Conservation (phyloP, 1,284 basidiomycete genomes). For the Gomphus bonarii region DNA sequence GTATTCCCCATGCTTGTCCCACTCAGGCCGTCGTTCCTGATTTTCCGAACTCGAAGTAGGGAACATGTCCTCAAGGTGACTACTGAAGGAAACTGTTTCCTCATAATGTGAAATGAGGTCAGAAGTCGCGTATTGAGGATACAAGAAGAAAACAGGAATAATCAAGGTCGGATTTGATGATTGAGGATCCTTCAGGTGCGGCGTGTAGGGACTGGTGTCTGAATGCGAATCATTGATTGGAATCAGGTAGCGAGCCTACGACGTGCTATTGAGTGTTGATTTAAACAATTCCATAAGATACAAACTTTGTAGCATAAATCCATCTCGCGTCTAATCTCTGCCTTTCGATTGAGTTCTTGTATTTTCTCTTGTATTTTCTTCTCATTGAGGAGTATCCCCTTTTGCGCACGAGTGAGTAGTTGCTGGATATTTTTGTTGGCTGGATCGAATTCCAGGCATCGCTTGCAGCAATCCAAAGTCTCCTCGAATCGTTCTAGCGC, state of each 20-base stretch:
- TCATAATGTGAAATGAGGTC: constrained; percentile 84
- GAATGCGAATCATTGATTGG: constrained; percentile 48
- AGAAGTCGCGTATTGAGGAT: constrained; percentile 82
- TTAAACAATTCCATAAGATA: constrained; percentile 3
- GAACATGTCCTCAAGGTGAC: constrained; percentile 78
- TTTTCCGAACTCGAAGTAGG: constrained; percentile 30
- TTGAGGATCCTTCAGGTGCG: constrained; percentile 55
- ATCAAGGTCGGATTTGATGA: constrained; percentile 46
- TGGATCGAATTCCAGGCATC: constrained; percentile 51
- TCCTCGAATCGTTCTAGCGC: constrained; percentile 68
- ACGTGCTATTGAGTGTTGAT: constrained; percentile 8
- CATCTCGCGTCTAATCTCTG: constrained; percentile 37
- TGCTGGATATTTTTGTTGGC: constrained; percentile 40
- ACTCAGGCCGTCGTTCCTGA: constrained; percentile 49
- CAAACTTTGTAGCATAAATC: constrained; percentile 52
- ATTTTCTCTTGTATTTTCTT: constrained; percentile 38
- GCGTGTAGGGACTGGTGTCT: constrained; percentile 41
- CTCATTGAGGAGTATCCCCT: constrained; percentile 39
- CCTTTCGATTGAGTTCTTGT: constrained; percentile 36
- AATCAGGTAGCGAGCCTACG: constrained; percentile 58
- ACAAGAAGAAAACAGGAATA: constrained; percentile 86
- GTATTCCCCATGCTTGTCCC: constrained; percentile 78
- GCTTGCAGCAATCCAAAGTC: constrained; percentile 67
- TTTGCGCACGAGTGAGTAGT: constrained; percentile 35
- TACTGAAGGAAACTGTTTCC: constrained; percentile 76